Base-by-base conservation (phyloP, 2,329 filamentous ascomycete species). In the Tolypocladium tundrense region DNA sequence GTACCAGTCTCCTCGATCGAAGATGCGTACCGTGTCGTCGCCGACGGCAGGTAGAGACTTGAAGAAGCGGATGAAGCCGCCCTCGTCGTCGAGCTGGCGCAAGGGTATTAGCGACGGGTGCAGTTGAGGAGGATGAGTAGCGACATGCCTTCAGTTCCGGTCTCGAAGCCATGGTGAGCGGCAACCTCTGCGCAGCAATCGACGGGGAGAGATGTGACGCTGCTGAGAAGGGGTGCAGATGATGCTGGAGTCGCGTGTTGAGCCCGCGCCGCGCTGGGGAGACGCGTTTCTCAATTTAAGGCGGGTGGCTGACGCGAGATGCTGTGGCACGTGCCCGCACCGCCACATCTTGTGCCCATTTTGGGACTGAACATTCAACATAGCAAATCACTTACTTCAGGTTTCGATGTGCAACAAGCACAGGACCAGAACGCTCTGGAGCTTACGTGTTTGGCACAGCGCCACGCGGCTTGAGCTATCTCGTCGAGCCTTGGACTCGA, bases 31-130 rank as follows among this genome's bases (percentile, higher is more conserved):
- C 0, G 90, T 92, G 57, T 89, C 88, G 43, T 85, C 81, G 65
- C 85, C 84, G 56, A 85, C 84, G 16, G 78, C 67, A 7, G 91
- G 85, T 3, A 99, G 81, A n/a, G 86, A 88, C 66, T 93, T 93
- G 79, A 95, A 99, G 77, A 91, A 96, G 65, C 88, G 90, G 76
- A 97, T 97, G 79, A 99, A 99, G 64, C 93, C 91, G 69, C 88
- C 86, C 78, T 99, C 94, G 70, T 99, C 94, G 68, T 99, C 95
- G 70, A 97, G 90, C 88, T 92, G 58, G 33, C 19, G 16, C 24
- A 19, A 56, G 54, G 9, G 50, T 19, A 57, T 57, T 21, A 59
- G 43, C 24, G 5, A 35, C 33, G 39, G 13, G 14, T 11, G 10
- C 9, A 13, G n/a, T 10, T 10, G 11, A n/a, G 14, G 51, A 50